Conservation (phyloP, 2,329 filamentous ascomycete species). For the Stagonosporopsis cucurbitacearum region DNA sequence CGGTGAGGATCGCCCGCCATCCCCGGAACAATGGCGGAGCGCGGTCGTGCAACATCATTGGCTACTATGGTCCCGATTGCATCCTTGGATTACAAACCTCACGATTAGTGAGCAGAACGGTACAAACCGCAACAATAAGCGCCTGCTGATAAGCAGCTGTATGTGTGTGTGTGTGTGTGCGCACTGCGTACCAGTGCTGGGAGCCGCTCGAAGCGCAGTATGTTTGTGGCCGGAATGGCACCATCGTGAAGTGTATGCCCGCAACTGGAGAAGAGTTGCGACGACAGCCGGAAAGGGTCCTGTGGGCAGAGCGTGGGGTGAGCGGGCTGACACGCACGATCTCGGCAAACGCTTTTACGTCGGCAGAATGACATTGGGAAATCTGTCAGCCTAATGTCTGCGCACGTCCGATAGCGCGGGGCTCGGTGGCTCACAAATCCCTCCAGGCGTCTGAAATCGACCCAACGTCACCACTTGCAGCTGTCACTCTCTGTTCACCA, state of each 20-base stretch:
- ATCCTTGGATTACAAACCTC: constrained; percentile 13
- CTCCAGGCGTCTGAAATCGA: constrained; percentile 15
- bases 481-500: constrained; percentile 9
- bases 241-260: constrained; percentile 1
- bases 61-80: not conserved
- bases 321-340: constrained; percentile 3
- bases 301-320: constrained; percentile 16
- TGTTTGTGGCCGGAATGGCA: not conserved
- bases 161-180: not conserved
- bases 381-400: constrained; percentile 6
- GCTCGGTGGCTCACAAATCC: constrained; percentile 20
- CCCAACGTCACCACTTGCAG: constrained; percentile 13
- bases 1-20: constrained; percentile 9
- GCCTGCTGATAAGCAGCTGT: not conserved
- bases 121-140: no score
- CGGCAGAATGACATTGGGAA: constrained; percentile 10
- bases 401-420: constrained; percentile 16
- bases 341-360: constrained; percentile 14
- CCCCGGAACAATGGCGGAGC: constrained; percentile 5
- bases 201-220: constrained; percentile 1
- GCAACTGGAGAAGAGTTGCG: constrained; percentile 5
- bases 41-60: constrained; percentile 10
- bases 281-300: constrained; percentile 5
- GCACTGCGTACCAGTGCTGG: not conserved
- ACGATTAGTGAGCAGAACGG: constrained; percentile 12